Evolutionary conservation across 371 early-diverging fungal species (phyloP).

Genomic region (Fennellomyces sp.): DNA sequence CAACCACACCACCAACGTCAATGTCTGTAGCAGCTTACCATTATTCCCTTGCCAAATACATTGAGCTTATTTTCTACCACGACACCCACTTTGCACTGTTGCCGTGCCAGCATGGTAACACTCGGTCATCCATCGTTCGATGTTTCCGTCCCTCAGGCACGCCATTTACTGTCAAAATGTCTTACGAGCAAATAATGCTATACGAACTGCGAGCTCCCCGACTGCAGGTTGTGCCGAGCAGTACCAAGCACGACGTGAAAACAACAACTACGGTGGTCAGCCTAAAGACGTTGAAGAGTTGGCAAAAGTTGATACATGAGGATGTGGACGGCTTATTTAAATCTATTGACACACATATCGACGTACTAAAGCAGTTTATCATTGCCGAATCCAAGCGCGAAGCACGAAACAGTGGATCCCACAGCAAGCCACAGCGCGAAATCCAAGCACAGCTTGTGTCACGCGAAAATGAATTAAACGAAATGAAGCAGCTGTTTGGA

Average conservation of each 20-base stretch:
- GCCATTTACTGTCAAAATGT: conserved; percentile 45
- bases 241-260: neutral
- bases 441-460: neutral
- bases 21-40: conserved; percentile 45
- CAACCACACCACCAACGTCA: conserved; percentile 28
- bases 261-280: conserved; percentile 14
- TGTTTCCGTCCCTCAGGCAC: conserved; percentile 44
- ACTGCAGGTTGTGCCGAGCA: conserved; percentile 44
- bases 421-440: neutral
- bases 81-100: conserved; percentile 43
- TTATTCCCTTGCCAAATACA: conserved; percentile 67
- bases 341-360: conserved; percentile 20
- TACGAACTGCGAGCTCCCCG: conserved; percentile 67
- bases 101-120: conserved; percentile 38
- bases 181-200: conserved; percentile 48
- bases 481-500: conserved; percentile 14
- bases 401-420: neutral
- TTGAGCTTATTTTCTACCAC: conserved; percentile 61
- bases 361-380: conserved; percentile 19
- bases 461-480: conserved; percentile 15
- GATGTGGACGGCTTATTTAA: conserved; percentile 36
- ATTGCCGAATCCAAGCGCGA: conserved; percentile 16
- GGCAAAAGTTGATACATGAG: conserved; percentile 12
- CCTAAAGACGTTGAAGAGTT: conserved; percentile 6
- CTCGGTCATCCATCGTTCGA: conserved; percentile 33